Evolutionary conservation across 2,329 filamentous ascomycete genomes (phyloP).

Genomic region (Fusarium sp.): DNA sequence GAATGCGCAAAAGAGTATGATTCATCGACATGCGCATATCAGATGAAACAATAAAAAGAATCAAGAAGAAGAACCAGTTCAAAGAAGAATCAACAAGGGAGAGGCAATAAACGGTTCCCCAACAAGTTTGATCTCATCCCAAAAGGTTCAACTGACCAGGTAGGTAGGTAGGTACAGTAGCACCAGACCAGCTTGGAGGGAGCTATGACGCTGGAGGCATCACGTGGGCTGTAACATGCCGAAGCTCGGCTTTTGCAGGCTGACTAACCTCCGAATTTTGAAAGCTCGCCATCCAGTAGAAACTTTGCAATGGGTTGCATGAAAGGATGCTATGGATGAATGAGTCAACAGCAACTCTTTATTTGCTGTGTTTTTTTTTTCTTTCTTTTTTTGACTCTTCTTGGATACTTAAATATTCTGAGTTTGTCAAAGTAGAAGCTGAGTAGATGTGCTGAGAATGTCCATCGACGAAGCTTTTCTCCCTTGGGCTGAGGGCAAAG

Average conservation of each 20-base stretch:
- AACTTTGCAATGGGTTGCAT: constrained; percentile 13
- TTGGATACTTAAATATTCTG: neutral
- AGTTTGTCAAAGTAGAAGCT: neutral
- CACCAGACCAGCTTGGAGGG: neutral
- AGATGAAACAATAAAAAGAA: neutral
- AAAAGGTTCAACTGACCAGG: constrained; percentile 9
- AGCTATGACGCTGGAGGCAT: constrained; percentile 35
- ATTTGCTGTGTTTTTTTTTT: neutral
- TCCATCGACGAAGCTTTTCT: constrained; percentile 58
- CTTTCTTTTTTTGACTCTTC: neutral
- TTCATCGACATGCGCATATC: neutral
- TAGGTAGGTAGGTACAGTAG: neutral
- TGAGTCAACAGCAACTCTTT: constrained; percentile 19
- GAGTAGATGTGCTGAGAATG: constrained; percentile 22
- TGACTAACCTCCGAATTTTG: constrained; percentile 17
- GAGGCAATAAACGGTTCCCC: neutral
- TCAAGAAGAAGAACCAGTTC: neutral
- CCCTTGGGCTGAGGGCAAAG: constrained; percentile 71
- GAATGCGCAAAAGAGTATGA: neutral
- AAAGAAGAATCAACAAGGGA: constrained; percentile 6
- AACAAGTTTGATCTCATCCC: constrained; percentile 10
- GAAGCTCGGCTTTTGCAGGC: constrained; percentile 6
- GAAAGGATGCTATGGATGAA: neutral
- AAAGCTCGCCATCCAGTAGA: constrained; percentile 31
- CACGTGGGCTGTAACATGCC: constrained; percentile 19